phyloP scores from a whole-genome alignment of 176 grass and related monocot species.

The Eleusine coracana region DNA sequence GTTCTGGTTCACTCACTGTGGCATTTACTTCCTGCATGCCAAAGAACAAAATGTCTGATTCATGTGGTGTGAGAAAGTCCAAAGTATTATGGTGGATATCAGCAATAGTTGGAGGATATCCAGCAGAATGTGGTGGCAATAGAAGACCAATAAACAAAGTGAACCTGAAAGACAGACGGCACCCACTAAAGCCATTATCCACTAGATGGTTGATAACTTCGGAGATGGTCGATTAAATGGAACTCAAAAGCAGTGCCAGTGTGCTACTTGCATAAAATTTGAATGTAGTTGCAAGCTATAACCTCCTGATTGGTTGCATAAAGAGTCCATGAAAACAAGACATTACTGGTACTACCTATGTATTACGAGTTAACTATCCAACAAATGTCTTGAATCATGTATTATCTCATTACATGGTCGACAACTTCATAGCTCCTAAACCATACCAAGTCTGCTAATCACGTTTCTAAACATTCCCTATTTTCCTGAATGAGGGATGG shows the following conservation, averaged over 20 bases:
- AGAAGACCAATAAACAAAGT: background rate
- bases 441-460: background rate
- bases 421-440: background rate
- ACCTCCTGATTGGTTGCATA: too few relatives aligned
- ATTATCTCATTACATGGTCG: background rate
- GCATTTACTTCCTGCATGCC: constrained; percentile 15
- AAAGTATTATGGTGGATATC: background rate
- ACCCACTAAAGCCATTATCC: background rate
- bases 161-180: background rate
- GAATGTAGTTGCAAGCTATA: too few relatives aligned
- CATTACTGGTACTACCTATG: background rate
- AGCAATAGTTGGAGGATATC: background rate
- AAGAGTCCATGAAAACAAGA: background rate
- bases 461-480: too few relatives aligned
- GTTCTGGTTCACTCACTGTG: background rate
- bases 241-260: too few relatives aligned
- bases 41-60: background rate
- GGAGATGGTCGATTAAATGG: too few relatives aligned
- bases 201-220: too few relatives aligned
- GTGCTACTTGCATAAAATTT: too few relatives aligned
- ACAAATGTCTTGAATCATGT: background rate
- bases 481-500: background rate
- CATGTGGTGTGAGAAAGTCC: background rate
- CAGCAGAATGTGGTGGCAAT: background rate
- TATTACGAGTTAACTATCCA: background rate